A percentile compares a stretch with the other conserved stretches of the same genome.
These are phyloP conservation scores for Elongisporangium prolatum DNA, from an alignment of 352 stramenopile genomes.

Conservation along the genomic window DNA sequence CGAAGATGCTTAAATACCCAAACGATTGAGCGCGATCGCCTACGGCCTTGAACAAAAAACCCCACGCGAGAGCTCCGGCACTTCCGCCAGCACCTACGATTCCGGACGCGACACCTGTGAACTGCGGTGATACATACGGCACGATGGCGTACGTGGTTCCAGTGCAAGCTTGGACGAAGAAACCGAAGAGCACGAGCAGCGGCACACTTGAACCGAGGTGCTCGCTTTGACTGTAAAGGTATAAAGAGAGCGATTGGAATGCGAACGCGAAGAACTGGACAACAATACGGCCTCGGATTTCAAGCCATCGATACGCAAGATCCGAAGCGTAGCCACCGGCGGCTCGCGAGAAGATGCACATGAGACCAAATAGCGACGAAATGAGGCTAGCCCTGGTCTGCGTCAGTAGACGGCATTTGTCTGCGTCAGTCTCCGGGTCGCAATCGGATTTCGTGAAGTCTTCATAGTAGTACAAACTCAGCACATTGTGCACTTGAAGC, in stretches of 20 bases:
- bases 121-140: constrained; percentile 31
- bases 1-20: constrained; percentile 36
- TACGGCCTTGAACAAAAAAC: constrained; percentile 42
- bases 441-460: constrained; percentile 62
- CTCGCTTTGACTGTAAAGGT: constrained; percentile 74
- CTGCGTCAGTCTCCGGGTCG: constrained; percentile 13
- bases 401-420: constrained; percentile 24
- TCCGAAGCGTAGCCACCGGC: constrained; percentile 84
- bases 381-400: constrained; percentile 66
- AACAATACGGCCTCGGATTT: constrained; percentile 75
- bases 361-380: constrained; percentile 90
- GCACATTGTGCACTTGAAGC: constrained; percentile 92
- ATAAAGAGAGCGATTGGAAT: constrained; percentile 69
- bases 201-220: constrained; percentile 50
- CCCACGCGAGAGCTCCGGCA: constrained; percentile 37
- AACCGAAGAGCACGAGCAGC: constrained; percentile 84
- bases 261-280: constrained; percentile 78
- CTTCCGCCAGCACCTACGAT: constrained; percentile 54
- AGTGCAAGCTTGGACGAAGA: constrained; percentile 69
- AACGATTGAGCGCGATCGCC: constrained; percentile 24
- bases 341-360: constrained; percentile 91
- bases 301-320: constrained; percentile 52
- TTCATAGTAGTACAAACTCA: constrained; percentile 86
- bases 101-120: constrained; percentile 37
- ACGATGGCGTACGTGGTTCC: constrained; percentile 59